Base-by-base conservation (phyloP, 1,284 basidiomycete genomes). In the Wallemia ichthyophaga region DNA sequence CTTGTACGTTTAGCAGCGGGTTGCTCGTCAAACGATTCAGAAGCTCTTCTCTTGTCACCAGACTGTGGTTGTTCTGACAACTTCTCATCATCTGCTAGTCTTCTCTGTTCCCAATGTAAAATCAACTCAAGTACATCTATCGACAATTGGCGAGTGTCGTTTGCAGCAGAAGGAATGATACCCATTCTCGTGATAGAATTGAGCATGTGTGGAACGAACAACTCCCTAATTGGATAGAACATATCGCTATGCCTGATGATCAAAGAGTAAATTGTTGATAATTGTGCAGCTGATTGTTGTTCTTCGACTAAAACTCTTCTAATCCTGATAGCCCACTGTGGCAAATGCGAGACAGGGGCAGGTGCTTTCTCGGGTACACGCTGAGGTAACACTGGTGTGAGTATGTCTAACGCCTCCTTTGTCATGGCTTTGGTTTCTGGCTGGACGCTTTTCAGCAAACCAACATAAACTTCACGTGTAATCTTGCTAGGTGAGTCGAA, bases 191-290 rank as follows among this genome's bases (percentile, higher is more conserved):
- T 77, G 61, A 99, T 73, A 31, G 84, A 85, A 67, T 85, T 85
- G 61, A 91, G 85, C 71, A 99, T 89, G 67, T 94, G 85, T 0
- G 89, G 85, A n/a, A 98, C 79, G 69, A 98, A 98, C 28, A 95
- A 74, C 17, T 87, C 84, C 55, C 94, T 82, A 62, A 88, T 85
- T 58, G 85, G 81, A 72, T 85, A 98, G 73, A 98, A 99, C 2
- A 95, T 75, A 60, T 88, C 78, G 1, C 85, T 80, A 64, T 98
- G 88, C 61, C 88, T 84, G 61, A 89, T 82, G 60, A 99, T 82
- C 60, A 98, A 78, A 63, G 89, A 83, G 68, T 95, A 92, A 58
- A 96, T 85, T 61, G 83, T 81, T 62, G 84, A 78, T 58, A 91
- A 79, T 65, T 92, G 86, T 27, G 82, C 77, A 56, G 85, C 78